Base-by-base conservation (phyloP, 208 protist genomes). In the Trypanosoma caninum region DNA sequence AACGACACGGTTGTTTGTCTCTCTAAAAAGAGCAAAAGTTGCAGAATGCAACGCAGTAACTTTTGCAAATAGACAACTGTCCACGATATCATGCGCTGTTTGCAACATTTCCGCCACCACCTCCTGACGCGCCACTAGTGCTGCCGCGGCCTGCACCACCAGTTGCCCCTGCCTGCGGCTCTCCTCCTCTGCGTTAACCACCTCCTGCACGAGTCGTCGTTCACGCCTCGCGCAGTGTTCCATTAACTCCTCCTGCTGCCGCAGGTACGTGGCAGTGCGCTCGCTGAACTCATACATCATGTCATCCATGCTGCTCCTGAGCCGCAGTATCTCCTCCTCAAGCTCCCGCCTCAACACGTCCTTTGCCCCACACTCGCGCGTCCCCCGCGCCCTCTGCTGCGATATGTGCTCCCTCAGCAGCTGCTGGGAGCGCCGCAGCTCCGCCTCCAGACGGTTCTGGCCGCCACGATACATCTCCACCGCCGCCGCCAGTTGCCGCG, bases 241-340 rank as follows among this genome's bases (percentile, higher is more conserved):
- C 45, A 75, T 57, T 7, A 73, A 23, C 33, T 74, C 68, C 48
- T 83, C 78, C 54, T 84, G 82, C 55, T 89, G 79, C 11, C 67
- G 67, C 20, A 83, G 54, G 53, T 85, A 85, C 0, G 78, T 83
- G 18, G 57, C 51, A 0, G 78, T 83, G 30, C 82, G 78, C 52
- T 80, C 70, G 37, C 66, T 76, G 37, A 89, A 89, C 62, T 89
- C 78, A n/a, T 63, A 40, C 13, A 72, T 74, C 64, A 83, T 70
- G 27, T 83, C 82, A 41, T 72, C 71, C 50, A 89, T 60, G n/a
- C 65, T 56, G 2, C 35, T 58, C 41, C 74, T 69, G 40, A 88
- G 61, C 13, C 73, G 68, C 23, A 38, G 35, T 41, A 82, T 46
- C 25, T 82, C 80, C 11, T 77, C 72, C 48, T 78, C 65, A 34